phyloP scores from a whole-genome alignment of 805 yeast genomes.

The Yamadazyma phyllophila region DNA sequence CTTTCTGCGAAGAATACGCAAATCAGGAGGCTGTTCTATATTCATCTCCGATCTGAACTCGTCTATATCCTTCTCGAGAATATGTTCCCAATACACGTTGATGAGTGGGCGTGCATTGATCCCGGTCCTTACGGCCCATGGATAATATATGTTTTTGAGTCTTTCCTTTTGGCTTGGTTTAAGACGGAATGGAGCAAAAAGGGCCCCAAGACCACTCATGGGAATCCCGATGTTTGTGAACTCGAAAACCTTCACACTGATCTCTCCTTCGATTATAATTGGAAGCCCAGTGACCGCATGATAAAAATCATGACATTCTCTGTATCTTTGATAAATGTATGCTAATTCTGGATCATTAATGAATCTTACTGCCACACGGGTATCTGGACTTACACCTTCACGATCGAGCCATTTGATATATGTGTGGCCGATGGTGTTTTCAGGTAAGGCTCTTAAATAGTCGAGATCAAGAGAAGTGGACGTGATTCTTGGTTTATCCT shows the following conservation, averaged over 20 bases:
- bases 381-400: constrained; percentile 92
- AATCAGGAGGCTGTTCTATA: constrained; percentile 70
- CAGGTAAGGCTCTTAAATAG: constrained; percentile 56
- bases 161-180: constrained; percentile 60
- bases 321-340: constrained; percentile 86
- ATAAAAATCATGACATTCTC: constrained; percentile 96
- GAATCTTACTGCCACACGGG: constrained; percentile 82
- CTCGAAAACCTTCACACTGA: constrained; percentile 88
- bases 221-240: constrained; percentile 91
- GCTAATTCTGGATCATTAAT: constrained; percentile 90
- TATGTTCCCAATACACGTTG: constrained; percentile 89
- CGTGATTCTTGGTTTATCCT: constrained; percentile 82
- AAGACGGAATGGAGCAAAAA: constrained; percentile 83
- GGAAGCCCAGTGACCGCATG: constrained; percentile 92
- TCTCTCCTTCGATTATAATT: constrained; percentile 92
- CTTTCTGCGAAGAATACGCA: constrained; percentile 59
- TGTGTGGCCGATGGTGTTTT: constrained; percentile 72
- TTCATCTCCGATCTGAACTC: constrained; percentile 72
- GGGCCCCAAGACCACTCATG: constrained; percentile 90
- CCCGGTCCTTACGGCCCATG: constrained; percentile 84
- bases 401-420: constrained; percentile 78
- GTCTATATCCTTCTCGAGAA: constrained; percentile 66
- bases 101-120: constrained; percentile 70
- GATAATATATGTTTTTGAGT: constrained; percentile 68
- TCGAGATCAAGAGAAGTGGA: constrained; percentile 65